A percentile compares a stretch with the other conserved stretches of the same genome.
Evolutionary conservation across 2,329 filamentous ascomycete species (phyloP).

Genomic region (Ceratocystis colombiana): DNA sequence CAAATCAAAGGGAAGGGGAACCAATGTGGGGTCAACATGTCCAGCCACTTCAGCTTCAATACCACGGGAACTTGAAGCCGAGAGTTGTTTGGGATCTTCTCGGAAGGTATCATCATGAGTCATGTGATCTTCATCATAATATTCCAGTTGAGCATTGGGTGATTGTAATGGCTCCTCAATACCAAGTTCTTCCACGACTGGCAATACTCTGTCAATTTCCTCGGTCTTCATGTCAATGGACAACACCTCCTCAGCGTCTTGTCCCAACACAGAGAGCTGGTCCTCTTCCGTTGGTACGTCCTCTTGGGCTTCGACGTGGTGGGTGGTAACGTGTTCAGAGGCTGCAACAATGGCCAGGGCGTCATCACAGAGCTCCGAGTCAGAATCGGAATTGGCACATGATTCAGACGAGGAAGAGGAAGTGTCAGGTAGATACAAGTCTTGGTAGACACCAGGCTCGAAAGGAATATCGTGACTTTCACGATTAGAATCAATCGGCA

Average conservation of each 20-base stretch:
- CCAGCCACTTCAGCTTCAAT: background rate
- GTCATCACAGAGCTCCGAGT: slow-evolving; percentile 3
- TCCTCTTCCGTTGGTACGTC: background rate
- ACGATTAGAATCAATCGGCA: background rate
- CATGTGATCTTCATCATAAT: background rate
- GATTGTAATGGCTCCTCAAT: background rate
- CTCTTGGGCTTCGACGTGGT: background rate
- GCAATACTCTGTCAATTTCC: background rate
- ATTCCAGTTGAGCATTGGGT: background rate
- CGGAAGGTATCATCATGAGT: background rate
- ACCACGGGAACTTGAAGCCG: background rate
- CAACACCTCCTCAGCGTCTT: background rate
- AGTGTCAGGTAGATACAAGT: background rate
- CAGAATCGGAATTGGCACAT: background rate
- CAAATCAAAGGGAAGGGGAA: background rate
- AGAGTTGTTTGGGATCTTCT: background rate
- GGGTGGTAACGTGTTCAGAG: background rate
- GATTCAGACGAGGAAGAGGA: background rate
- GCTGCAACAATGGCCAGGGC: background rate
- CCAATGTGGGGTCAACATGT: background rate
- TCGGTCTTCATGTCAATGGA: background rate
- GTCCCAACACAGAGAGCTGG: background rate
- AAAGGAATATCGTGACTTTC: background rate
- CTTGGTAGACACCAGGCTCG: background rate
- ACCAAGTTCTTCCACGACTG: background rate